These are phyloP conservation scores for Skeletonema tropicum DNA, from an alignment of 108 stramenopile species.

Conservation along the genomic window DNA sequence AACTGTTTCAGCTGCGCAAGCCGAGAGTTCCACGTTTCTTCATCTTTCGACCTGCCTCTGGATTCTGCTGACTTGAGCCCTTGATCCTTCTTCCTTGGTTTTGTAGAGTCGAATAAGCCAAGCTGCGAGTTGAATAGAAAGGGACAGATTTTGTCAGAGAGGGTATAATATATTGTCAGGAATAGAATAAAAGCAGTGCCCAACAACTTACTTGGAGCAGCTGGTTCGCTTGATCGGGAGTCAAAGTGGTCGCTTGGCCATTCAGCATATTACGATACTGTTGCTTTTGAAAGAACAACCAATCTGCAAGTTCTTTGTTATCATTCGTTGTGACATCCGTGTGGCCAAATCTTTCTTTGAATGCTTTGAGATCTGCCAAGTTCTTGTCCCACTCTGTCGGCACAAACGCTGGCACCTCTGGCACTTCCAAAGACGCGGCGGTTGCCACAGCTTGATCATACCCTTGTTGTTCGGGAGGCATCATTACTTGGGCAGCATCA, in stretches of 20 bases:
- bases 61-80: neutral
- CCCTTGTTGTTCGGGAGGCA: neutral
- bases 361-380: constrained; percentile 17
- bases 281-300: constrained; percentile 29
- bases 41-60: constrained; percentile 15
- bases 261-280: constrained; percentile 29
- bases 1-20: constrained; percentile 21
- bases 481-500: neutral
- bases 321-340: constrained; percentile 14
- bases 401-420: neutral
- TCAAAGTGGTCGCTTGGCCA: constrained; percentile 34
- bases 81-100: neutral
- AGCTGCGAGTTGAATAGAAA: neutral
- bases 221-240: constrained; percentile 18
- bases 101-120: neutral
- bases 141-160: neutral
- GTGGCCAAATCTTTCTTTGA: constrained; percentile 38
- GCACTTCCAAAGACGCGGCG: neutral
- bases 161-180: neutral
- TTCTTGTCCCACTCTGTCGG: neutral
- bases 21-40: constrained; percentile 12
- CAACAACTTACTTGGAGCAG: constrained; percentile 24
- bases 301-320: constrained; percentile 17
- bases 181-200: neutral
- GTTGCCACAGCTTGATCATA: neutral